phyloP scores from a whole-genome alignment of 148 eudicot genomes.

The Camellia sinensis region DNA sequence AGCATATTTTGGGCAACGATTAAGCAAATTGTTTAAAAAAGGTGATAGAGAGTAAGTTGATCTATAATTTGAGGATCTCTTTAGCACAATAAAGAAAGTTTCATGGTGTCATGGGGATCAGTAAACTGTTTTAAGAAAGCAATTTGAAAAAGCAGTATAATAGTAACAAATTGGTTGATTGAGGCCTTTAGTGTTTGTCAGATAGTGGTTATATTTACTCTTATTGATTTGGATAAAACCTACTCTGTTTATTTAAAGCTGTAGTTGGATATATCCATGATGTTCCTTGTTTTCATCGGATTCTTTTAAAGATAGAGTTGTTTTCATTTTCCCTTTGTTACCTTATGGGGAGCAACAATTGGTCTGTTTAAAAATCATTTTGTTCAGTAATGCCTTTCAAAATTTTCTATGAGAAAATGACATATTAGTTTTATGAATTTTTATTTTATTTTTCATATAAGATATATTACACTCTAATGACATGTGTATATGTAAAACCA shows the following conservation, averaged over 20 bases:
- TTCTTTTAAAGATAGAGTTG: conserved; percentile 5
- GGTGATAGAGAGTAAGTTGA: too few relatives aligned
- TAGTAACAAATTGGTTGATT: neutral
- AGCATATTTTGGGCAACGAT: too few relatives aligned
- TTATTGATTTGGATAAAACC: neutral
- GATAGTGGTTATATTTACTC: neutral
- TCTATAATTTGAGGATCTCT: neutral
- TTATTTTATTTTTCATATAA: too few relatives aligned
- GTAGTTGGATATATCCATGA: conserved; percentile 8
- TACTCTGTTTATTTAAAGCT: neutral
- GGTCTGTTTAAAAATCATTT: neutral
- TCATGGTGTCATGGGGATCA: conserved; percentile 14
- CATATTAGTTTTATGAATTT: too few relatives aligned
- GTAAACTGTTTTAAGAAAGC: neutral
- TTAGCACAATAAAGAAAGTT: neutral
- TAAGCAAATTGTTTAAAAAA: too few relatives aligned
- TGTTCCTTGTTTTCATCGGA: conserved; percentile 10
- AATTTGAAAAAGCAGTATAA: neutral
- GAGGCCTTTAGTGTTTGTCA: neutral
- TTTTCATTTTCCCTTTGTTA: neutral
- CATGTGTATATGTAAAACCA: too few relatives aligned
- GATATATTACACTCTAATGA: too few relatives aligned
- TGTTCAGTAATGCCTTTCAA: too few relatives aligned
- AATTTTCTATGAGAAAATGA: too few relatives aligned
- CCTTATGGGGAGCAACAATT: conserved; percentile 13